Percentiles rank a stretch among this genome's conserved stretches.
phyloP scores from a whole-genome alignment of 306 rosid genomes.

The Astragalus glycyphyllos region DNA sequence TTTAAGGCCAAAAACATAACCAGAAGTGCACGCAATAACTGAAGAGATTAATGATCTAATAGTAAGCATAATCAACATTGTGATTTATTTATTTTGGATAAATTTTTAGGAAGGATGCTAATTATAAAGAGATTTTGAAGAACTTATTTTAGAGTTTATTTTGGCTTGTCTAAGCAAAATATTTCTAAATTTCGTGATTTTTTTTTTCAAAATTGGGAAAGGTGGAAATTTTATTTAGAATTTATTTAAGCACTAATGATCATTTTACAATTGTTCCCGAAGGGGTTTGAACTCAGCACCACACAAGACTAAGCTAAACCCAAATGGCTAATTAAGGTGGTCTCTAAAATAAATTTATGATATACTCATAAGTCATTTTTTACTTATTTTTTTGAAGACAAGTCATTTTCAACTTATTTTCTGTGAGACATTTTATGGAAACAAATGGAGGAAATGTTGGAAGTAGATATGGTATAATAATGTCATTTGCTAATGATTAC shows the following conservation, averaged over 20 bases:
- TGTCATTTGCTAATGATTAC: constrained; percentile 44
- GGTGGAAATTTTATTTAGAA: no score
- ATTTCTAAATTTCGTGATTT: no score
- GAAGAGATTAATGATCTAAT: constrained; percentile 6
- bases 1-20: constrained; percentile 27
- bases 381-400: neutral
- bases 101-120: constrained; percentile 24
- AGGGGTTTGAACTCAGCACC: no score
- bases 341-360: no score
- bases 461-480: constrained; percentile 37
- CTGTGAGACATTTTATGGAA: neutral
- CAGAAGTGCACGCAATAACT: constrained; percentile 34
- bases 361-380: no score
- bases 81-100: neutral
- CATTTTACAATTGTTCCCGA: no score
- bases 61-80: constrained; percentile 25
- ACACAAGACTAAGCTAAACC: no score
- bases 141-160: neutral
- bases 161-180: neutral
- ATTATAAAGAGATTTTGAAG: neutral
- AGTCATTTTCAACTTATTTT: neutral
- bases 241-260: no score
- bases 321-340: no score
- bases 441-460: constrained; percentile 36
- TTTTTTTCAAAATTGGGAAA: no score